Evolutionary conservation across 164 flowering plant species (phyloP).

Genomic region (Magnolia officinalis): DNA sequence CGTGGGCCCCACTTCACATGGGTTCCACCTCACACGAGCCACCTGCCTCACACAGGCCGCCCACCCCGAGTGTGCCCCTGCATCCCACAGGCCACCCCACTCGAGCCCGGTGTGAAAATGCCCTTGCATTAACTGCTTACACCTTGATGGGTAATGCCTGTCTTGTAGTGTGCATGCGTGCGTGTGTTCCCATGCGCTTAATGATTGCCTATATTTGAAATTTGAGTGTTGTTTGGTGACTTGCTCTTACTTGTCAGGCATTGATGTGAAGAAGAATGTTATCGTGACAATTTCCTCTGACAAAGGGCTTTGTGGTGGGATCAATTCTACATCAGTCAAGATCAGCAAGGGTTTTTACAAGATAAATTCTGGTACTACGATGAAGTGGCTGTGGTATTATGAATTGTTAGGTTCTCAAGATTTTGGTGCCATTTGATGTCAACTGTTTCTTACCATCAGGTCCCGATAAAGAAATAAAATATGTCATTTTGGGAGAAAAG

Average conservation of each 20-base stretch:
- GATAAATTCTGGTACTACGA: slow-evolving; percentile 57
- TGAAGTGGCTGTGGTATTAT: not conserved
- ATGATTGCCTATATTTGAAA: no score
- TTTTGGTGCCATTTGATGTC: not conserved
- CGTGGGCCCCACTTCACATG: no score
- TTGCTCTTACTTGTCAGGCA: slow-evolving; percentile 34
- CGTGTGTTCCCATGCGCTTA: no score
- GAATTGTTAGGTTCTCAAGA: not conserved
- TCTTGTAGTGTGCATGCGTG: no score
- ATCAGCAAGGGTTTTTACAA: slow-evolving; percentile 68
- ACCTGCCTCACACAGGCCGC: no score
- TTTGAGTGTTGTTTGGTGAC: no score
- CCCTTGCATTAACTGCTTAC: no score
- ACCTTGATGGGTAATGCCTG: no score
- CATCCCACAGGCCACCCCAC: no score
- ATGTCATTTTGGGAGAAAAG: slow-evolving; percentile 86
- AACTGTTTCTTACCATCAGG: slow-evolving; percentile 34
- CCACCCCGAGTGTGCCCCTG: no score
- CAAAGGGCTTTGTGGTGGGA: slow-evolving; percentile 99
- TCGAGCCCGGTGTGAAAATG: no score
- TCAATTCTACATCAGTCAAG: slow-evolving; percentile 87
- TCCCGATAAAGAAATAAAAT: slow-evolving; percentile 79
- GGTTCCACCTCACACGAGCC: no score
- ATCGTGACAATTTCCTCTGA: slow-evolving; percentile 78
- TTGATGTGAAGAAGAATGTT: slow-evolving; percentile 87